Conservation (phyloP, 2,329 filamentous ascomycete genomes). For the Penicillium sp. region DNA sequence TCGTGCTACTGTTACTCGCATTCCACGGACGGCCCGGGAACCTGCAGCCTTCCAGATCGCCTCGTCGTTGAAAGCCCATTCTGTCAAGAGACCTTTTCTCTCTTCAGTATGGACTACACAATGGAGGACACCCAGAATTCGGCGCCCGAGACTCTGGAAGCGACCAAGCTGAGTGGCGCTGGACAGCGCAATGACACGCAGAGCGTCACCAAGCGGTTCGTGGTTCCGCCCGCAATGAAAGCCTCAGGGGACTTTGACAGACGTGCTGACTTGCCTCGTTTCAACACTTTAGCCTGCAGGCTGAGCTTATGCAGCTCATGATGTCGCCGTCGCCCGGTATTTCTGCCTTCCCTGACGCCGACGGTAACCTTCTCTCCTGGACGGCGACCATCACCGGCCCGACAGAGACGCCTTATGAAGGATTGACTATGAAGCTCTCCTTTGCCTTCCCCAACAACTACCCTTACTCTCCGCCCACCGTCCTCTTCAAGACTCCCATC, state of each 20-base stretch:
- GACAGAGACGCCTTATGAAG: constrained; percentile 85
- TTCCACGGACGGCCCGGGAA: constrained; percentile 21
- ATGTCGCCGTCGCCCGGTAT: constrained; percentile 89
- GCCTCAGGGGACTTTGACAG: too few species aligned
- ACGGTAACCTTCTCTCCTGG: constrained; percentile 90
- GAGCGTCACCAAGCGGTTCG: constrained; percentile 76
- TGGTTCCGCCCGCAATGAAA: constrained; percentile 4
- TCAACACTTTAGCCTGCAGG: constrained; percentile 70
- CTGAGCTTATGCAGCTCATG: constrained; percentile 98
- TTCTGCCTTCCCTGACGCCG: constrained; percentile 88
- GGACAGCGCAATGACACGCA: constrained; percentile 65
- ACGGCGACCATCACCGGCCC: constrained; percentile 92
- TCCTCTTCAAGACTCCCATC: constrained; percentile 97
- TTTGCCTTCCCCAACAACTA: constrained; percentile 92
- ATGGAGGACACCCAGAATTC: constrained; percentile 69
- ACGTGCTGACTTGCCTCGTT: constrained; percentile 5
- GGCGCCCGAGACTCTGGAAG: constrained; percentile 62
- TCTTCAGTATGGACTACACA: constrained; percentile 53
- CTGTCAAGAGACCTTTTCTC: constrained; percentile 2
- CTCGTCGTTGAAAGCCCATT: constrained; percentile 1
- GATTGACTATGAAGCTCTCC: constrained; percentile 85
- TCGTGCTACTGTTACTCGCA: constrained; percentile 26
- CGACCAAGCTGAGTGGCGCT: constrained; percentile 60
- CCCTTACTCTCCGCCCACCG: constrained; percentile 85
- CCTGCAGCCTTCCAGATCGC: constrained; percentile 15